Base-by-base conservation (phyloP, 176 grass and related monocot genomes). In the Saccharum officinarum region DNA sequence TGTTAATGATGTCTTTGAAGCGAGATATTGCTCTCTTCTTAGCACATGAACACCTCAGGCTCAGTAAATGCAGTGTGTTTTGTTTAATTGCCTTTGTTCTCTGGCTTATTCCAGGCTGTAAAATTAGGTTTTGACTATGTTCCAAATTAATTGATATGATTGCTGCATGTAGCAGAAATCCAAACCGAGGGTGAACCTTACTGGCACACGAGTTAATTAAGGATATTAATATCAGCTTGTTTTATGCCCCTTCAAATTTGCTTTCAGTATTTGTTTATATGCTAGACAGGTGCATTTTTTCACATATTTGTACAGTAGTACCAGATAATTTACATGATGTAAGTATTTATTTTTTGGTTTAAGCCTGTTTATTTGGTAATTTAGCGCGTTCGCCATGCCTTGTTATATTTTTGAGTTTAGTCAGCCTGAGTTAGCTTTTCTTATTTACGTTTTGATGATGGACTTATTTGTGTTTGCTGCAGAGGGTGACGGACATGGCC, bases 401-500 rank as follows among this genome's bases (percentile, higher is more conserved):
- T 61, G 6, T 50, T 16, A 47, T 47, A 22, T 57, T 71, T 16
- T 78, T 85, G 14, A 40, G 67, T 61, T 69, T 49, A 61, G 5
- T 64, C 59, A 76, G 17, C 40, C 63, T 64, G 30, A 70, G 41
- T 10, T n/a, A 54, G 26, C 18, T 82, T 67, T 87, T 86, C 62
- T 47, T 42, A 67, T 64, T 78, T 64, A 81, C 60, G 37, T 83
- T 90, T 90, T 28, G 28, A 28, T 78, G 18, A 26, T 62, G 12
- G 10, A 65, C 85, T 90, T 85, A 50, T 82, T 82, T 86, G 11
- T 82, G 65, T 87, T 85, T 86, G 50, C 75, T 87, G 61, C 88
- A 98, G 96, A 98, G 90, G 84, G 96, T 98, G 38, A 95, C 96
- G 3, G 96, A 98, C 87, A 98, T 98, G 96, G 89, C 89, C 82